Evolutionary conservation across 176 grass and related monocot genomes (phyloP).

Genomic region (Elaeis guineensis): DNA sequence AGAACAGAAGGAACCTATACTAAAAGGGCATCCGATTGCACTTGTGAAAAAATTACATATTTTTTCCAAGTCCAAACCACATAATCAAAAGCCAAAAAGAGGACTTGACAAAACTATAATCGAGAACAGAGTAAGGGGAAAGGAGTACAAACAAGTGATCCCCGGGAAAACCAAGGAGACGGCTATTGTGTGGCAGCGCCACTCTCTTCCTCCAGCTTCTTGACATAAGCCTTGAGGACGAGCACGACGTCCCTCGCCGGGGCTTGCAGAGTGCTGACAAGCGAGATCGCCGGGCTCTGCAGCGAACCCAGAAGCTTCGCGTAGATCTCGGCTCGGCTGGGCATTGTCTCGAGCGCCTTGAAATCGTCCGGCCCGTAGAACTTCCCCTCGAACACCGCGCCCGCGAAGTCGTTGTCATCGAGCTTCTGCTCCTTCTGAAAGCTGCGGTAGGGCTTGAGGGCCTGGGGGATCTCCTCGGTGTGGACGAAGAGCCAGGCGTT

Average conservation of each 20-base stretch:
- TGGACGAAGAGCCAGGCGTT: slow-evolving; percentile 98
- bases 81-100: too few species aligned
- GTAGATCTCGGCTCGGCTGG: slow-evolving; percentile 64
- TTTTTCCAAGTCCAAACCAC: too few species aligned
- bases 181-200: background rate
- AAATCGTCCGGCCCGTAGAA: slow-evolving; percentile 90
- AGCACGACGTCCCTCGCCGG: slow-evolving; percentile 29
- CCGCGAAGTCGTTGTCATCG: slow-evolving; percentile 85
- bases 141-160: too few species aligned
- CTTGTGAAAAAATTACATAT: too few species aligned
- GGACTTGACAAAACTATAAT: too few species aligned
- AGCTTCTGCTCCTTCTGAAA: slow-evolving; percentile 86
- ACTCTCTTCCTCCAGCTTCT: slow-evolving; percentile 17
- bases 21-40: too few species aligned
- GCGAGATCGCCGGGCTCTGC: slow-evolving; percentile 61
- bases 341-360: slow-evolving; percentile 73
- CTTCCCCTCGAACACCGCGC: slow-evolving; percentile 79
- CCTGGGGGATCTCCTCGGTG: slow-evolving; percentile 87
- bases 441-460: slow-evolving; percentile 67
- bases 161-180: background rate
- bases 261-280: slow-evolving; percentile 45
- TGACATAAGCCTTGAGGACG: slow-evolving; percentile 19
- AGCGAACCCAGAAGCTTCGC: slow-evolving; percentile 72
- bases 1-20: too few species aligned
- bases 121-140: too few species aligned